Evolutionary conservation across 2,329 filamentous ascomycete species (phyloP), one percentile per base, ranked within the genome.

Genomic region (Neofusicoccum parvum): DNA sequence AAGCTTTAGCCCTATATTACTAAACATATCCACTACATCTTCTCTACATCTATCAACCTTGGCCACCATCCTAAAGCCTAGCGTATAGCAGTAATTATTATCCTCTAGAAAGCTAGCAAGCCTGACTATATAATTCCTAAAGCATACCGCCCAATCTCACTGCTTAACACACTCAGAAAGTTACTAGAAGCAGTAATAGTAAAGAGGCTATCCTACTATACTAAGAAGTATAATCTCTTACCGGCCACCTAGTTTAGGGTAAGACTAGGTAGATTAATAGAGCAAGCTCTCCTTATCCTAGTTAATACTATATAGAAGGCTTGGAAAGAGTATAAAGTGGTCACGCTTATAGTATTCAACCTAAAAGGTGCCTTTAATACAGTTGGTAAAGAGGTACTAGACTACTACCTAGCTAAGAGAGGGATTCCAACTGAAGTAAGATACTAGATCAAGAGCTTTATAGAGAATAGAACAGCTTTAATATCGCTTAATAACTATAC

Each of bases 71-170:
- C 41, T 37, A 62, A 62, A 49, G 39, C 39, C n/a, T 62, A 58
- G 27, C 65, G 66, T 12, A 69, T 66, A 65, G 59, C 59, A 58
- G 46, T 9, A 39, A 67, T 41, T 39, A 58, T 71, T 12, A 60
- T 69, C 11, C 66, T 72, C 7, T 60, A 66, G 23, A 72, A 72
- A 51, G 67, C 67, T 34, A 68, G 70, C 0, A 71, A 71, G 49
- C 66, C 58, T 23, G 68, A 75, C 58, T 76, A 76, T 60, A 66
- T 65, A 20, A 34, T 68, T 1, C 67, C 69, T 0, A 67, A 69
- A 45, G 69, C 70, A 12, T 74, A 74, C 37, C 66, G 68, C 7
- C 72, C 68, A 17, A 75, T 75, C 49, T 74, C 70, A 48, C 69
- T 70, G 3, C 69, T 75, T 0, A 67, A 66, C 15, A 63, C 69